Base-by-base conservation (phyloP, 1,139 yeast genomes). In the Yamadazyma atlantica region DNA sequence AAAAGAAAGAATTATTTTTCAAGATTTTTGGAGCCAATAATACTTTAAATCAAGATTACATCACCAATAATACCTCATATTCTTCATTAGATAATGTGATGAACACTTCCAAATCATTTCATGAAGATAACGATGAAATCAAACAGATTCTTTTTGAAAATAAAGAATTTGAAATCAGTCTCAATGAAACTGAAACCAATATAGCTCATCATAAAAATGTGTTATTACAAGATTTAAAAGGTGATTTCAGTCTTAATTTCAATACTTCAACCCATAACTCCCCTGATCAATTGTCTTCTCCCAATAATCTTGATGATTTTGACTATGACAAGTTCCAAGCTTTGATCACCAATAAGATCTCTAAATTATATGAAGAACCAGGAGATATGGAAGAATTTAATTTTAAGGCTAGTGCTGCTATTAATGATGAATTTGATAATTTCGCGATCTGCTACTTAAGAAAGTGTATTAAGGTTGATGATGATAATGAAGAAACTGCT, bases 81-180 rank as follows among this genome's bases (percentile, higher is more conserved):
- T 64, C 72, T 3, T 57, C 73, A 2, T 39, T 63, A 19, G 75
- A 69, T 38, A 67, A 62, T 45, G 54, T 60, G 9, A 55, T 65
- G 43, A 68, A 60, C 43, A 57, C 64, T 5, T 69, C 66, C 39
- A 67, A 64, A 48, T 61, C 69, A 11, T 66, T 65, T 35, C 68
- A 63, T 41, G 75, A 69, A 46, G 76, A 71, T 43, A 64, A 64
- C 39, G 71, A 64, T 33, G 76, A 71, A 44, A 66, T 70, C 13
- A 44, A 53, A 22, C 50, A 50, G 31, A 45, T 70, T 14, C 35
- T 69, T 18, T 62, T 60, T 17, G 73, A 69, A 40, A 73, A 71
- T 38, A 55, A 58, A 31, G 58, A 60, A 6, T 69, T 54, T 43
- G 50, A 51, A 19, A 44, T 51, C n/a, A 50, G 53, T n/a, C 47